phyloP scores from a whole-genome alignment of 2,329 filamentous ascomycete species.

The Blumeriella jaapii region DNA sequence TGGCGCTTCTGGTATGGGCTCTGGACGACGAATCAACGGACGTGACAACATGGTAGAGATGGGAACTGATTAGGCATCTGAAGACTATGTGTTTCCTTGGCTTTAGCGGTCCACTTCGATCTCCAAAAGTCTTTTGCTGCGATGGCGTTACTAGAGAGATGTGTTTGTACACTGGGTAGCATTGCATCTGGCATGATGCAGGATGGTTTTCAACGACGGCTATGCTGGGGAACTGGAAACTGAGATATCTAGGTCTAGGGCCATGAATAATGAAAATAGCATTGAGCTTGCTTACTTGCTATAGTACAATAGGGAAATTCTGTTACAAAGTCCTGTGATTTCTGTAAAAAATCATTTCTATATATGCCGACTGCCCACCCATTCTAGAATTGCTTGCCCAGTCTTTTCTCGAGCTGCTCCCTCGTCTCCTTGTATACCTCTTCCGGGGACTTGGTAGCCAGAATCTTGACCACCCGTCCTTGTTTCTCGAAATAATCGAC shows the following conservation, averaged over 20 bases:
- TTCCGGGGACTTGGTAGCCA: slow-evolving; percentile 57
- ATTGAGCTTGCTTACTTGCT: slow-evolving; percentile 10
- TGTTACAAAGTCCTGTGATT: slow-evolving; percentile 4
- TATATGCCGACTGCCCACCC: no score
- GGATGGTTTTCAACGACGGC: slow-evolving; percentile 11
- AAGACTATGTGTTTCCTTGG: neutral
- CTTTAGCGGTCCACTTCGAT: slow-evolving; percentile 3
- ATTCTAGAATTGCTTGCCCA: slow-evolving; percentile 35
- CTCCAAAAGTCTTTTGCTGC: slow-evolving; percentile 7
- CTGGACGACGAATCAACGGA: slow-evolving; percentile 32
- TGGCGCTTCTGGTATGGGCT: slow-evolving; percentile 28
- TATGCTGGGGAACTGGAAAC: slow-evolving; percentile 7
- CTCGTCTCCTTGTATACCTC: slow-evolving; percentile 45
- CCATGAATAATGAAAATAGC: slow-evolving; percentile 13
- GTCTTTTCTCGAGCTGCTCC: slow-evolving; percentile 36
- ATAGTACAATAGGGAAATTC: slow-evolving; percentile 14
- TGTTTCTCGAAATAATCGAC: slow-evolving; percentile 68
- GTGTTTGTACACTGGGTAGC: slow-evolving; percentile 22
- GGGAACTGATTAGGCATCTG: slow-evolving; percentile 25
- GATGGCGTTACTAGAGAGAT: slow-evolving; percentile 20
- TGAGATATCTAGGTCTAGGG: slow-evolving; percentile 4
- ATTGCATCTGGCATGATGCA: slow-evolving; percentile 27
- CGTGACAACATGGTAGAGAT: slow-evolving; percentile 27
- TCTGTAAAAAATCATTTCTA: no score
- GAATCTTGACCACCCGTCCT: slow-evolving; percentile 69